Conservation (phyloP, 176 grass and related monocot species). For the Oryza meyeriana region DNA sequence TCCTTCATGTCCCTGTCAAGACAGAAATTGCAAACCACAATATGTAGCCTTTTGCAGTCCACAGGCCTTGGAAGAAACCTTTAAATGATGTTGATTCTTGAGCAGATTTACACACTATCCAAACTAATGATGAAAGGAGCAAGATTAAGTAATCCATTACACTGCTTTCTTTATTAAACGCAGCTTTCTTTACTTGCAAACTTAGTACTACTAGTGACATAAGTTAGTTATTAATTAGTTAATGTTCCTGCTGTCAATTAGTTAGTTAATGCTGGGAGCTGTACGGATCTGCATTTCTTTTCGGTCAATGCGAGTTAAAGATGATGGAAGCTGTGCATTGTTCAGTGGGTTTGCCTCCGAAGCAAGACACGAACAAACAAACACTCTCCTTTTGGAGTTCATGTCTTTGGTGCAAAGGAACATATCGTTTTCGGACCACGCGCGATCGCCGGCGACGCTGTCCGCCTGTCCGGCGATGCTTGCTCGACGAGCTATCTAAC, state of each 20-base stretch:
- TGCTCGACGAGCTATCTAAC: conserved; percentile 23
- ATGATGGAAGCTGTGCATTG: background rate
- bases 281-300: background rate
- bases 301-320: conserved; percentile 3
- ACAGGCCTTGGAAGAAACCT: background rate
- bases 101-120: background rate
- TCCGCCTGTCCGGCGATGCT: conserved; percentile 15
- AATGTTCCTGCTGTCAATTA: background rate
- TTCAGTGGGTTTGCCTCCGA: conserved; percentile 12
- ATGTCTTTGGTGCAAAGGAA: conserved; percentile 41
- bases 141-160: background rate
- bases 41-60: background rate
- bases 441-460: background rate
- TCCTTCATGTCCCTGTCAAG: background rate
- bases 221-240: background rate
- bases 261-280: background rate
- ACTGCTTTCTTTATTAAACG: background rate
- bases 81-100: background rate
- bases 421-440: background rate
- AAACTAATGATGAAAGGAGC: background rate
- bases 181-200: background rate
- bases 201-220: background rate
- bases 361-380: conserved; percentile 23
- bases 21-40: background rate
- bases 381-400: background rate